These are phyloP conservation scores for Eucalyptus rudis DNA, from an alignment of 345 rosid species.

Conservation along the genomic window DNA sequence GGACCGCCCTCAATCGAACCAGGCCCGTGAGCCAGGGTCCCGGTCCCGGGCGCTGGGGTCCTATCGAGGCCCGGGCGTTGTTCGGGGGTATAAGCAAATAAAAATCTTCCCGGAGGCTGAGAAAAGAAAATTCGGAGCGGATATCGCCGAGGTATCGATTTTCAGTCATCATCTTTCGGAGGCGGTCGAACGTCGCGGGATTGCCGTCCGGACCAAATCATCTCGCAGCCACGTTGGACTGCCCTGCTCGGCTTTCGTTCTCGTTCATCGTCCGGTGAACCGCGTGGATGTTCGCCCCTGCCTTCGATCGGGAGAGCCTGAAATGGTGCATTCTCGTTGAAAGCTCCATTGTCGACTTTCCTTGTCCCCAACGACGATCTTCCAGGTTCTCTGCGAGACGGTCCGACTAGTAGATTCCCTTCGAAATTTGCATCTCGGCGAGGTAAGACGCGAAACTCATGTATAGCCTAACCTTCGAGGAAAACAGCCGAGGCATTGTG, in stretches of 20 bases:
- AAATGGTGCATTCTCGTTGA: background rate
- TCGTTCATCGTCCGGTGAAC: background rate
- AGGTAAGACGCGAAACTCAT: background rate
- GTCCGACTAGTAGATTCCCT: background rate
- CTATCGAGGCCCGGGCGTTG: background rate
- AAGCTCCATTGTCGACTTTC: background rate
- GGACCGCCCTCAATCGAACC: background rate
- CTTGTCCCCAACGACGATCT: background rate
- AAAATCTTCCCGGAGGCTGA: background rate
- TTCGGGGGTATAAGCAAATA: background rate
- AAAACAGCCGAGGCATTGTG: background rate
- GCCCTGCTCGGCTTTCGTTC: background rate
- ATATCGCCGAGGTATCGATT: background rate
- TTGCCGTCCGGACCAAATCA: background rate
- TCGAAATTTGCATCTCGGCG: background rate
- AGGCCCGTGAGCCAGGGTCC: background rate
- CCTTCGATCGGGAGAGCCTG: background rate
- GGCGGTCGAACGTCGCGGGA: background rate
- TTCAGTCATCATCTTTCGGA: background rate
- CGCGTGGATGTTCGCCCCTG: background rate
- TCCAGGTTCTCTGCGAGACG: background rate
- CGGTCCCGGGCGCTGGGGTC: background rate
- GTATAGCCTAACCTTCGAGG: background rate
- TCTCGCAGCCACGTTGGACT: background rate
- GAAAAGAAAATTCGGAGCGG: background rate